Base-by-base conservation (phyloP, 2,329 filamentous ascomycete genomes). In the Microdochium bolleyi region DNA sequence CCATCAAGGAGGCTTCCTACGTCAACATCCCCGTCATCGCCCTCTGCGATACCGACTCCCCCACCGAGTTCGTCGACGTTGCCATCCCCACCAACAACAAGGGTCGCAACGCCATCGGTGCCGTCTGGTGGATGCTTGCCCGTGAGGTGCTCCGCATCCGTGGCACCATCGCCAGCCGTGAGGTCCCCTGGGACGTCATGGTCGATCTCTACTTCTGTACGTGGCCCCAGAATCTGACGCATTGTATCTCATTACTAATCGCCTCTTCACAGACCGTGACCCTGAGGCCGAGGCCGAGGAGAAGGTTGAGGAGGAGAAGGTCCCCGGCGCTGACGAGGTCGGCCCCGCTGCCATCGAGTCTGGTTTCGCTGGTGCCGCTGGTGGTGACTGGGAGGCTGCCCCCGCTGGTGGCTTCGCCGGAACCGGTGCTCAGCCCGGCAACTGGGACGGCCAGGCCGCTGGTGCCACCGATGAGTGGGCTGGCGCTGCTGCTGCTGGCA, bases 51-150 rank as follows among this genome's bases (percentile, higher is more conserved):
- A 96, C 92, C 72, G 94, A 99, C 83, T 97, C 94, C 58, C 94
- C 94, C 70, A 97, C 94, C 76, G 92, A 99, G 80, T 99, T 92
- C 82, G 94, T 99, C 73, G 94, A 99, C 73, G 90, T 97, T 76
- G 94, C 94, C 77, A 99, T 99, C 79, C 94, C 94, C 70, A 96
- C 94, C 82, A 99, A 99, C 90, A 99, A 99, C 90, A 99, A 99
- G 88, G 92, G 92, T 83, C 92, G 94, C 74, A 92, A 97, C 81
- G 87, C 95, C 74, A 99, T 99, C 69, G 94, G 94, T 82, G 84
- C 94, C 68, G 76, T 99, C 80, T 99, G 94, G 94, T 99, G 94
- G 94, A 87, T 99, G 87, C 85, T 99, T 66, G 92, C 94, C 74
- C 94, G 94, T 84, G 94, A 99, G 85, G 92, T 99, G 73, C 92